Evolutionary conservation across 1,284 basidiomycete genomes (phyloP).

Genomic region (Tilletia caries): DNA sequence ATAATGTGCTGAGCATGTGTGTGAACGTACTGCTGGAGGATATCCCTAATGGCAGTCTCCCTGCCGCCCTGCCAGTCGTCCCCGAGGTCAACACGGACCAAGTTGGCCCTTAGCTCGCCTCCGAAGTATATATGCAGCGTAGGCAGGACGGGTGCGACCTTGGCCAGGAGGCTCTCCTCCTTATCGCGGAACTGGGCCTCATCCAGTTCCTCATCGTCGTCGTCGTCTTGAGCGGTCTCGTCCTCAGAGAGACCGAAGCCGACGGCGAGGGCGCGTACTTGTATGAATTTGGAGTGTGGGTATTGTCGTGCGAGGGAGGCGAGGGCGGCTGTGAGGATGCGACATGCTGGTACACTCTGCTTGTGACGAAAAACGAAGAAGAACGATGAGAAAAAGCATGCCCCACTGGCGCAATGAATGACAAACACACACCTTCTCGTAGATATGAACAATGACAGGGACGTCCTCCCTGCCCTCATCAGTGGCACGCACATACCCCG

Average conservation of each 20-base stretch:
- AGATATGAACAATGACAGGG: conserved; percentile 43
- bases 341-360: conserved; percentile 33
- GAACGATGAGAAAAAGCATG: background rate
- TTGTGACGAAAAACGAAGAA: background rate
- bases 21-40: conserved; percentile 25
- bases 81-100: conserved; percentile 42
- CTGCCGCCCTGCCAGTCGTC: conserved; percentile 29
- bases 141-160: conserved; percentile 27
- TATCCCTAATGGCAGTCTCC: conserved; percentile 31
- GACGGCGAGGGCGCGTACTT: conserved; percentile 39
- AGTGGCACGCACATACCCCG: conserved; percentile 38
- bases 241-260: conserved; percentile 25
- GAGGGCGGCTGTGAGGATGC: conserved; percentile 29
- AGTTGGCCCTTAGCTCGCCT: conserved; percentile 35
- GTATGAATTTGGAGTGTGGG: conserved; percentile 40
- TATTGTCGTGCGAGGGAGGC: conserved; percentile 34
- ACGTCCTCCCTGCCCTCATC: conserved; percentile 31
- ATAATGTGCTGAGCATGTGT: too few relatives aligned
- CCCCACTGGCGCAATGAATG: background rate
- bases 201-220: conserved; percentile 33
- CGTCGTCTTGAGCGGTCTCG: conserved; percentile 14
- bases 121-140: conserved; percentile 42
- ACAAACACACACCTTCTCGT: conserved; percentile 40
- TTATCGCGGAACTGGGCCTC: conserved; percentile 14
- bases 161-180: background rate